Conservation (phyloP, 768 basidiomycete genomes). For the Agaricus blazei region DNA sequence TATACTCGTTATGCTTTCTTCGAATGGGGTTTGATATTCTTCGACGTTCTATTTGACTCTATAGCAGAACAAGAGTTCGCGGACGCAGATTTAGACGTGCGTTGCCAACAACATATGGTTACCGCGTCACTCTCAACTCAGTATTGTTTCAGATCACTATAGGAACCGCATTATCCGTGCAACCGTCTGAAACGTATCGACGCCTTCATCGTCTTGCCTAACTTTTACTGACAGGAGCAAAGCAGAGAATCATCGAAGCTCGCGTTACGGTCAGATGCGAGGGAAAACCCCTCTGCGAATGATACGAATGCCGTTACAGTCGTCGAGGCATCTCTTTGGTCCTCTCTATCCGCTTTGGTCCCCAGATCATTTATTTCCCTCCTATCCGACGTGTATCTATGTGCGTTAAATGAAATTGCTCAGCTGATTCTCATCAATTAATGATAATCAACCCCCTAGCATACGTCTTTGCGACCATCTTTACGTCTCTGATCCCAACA, state of each 20-base stretch:
- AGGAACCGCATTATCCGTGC: conserved; percentile 11
- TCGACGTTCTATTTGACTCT: conserved; percentile 72
- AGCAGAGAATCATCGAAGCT: neutral
- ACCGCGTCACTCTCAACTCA: neutral
- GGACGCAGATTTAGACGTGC: conserved; percentile 48
- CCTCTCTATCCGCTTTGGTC: neutral
- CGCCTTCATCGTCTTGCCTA: conserved; percentile 36
- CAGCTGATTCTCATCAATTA: conserved; percentile 10
- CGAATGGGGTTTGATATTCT: conserved; percentile 79
- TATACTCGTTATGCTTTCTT: conserved; percentile 85
- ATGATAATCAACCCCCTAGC: conserved; percentile 33
- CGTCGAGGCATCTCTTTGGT: neutral
- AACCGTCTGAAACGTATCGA: conserved; percentile 20
- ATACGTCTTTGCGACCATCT: conserved; percentile 78
- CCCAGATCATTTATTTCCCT: conserved; percentile 21
- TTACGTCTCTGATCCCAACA: conserved; percentile 72
- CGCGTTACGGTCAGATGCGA: neutral
- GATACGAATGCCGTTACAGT: neutral
- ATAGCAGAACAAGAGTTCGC: conserved; percentile 56
- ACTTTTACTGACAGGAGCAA: neutral
- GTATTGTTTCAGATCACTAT: conserved; percentile 22
- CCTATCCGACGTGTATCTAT: conserved; percentile 45
- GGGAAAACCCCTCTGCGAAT: neutral
- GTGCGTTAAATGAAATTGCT: conserved; percentile 31
- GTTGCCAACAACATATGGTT: conserved; percentile 11